Conservation (phyloP, 192 early-diverging fungal genomes). For the Tieghemiomyces parasiticus region DNA sequence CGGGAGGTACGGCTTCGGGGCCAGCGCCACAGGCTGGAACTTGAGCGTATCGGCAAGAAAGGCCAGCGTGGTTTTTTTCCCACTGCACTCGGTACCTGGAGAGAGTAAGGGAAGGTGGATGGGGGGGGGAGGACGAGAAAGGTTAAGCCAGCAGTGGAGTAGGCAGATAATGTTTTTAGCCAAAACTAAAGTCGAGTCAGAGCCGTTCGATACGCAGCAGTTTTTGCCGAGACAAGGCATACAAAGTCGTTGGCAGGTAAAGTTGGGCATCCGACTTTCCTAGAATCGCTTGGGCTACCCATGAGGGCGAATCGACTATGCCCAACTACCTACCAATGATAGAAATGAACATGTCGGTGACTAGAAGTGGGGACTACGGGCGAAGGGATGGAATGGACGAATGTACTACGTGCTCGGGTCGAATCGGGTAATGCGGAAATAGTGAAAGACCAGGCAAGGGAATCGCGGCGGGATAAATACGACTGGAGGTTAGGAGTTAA, state of each 20-base stretch:
- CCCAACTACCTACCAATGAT: constrained; percentile 23
- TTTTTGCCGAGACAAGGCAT: not conserved
- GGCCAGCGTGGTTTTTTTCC: constrained; percentile 1
- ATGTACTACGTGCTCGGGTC: no score
- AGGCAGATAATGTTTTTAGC: not conserved
- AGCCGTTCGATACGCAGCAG: not conserved
- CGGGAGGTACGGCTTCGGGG: not conserved
- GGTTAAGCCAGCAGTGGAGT: not conserved
- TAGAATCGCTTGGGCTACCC: not conserved
- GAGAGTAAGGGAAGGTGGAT: not conserved
- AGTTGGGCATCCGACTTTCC: not conserved
- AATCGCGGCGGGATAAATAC: no score
- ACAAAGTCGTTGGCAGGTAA: not conserved
- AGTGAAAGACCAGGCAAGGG: no score
- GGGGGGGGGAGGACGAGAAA: no score
- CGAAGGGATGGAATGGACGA: no score
- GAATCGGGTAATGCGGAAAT: no score
- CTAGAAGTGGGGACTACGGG: no score
- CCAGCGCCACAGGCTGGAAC: not conserved
- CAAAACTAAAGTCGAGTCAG: no score
- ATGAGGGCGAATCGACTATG: not conserved
- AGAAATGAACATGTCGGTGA: constrained; percentile 29
- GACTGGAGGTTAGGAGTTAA: no score
- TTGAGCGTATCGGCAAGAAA: not conserved
- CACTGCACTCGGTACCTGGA: not conserved